These are phyloP conservation scores for Musa acuminata DNA, from an alignment of 176 grass and related monocot genomes.

Conservation along the genomic window DNA sequence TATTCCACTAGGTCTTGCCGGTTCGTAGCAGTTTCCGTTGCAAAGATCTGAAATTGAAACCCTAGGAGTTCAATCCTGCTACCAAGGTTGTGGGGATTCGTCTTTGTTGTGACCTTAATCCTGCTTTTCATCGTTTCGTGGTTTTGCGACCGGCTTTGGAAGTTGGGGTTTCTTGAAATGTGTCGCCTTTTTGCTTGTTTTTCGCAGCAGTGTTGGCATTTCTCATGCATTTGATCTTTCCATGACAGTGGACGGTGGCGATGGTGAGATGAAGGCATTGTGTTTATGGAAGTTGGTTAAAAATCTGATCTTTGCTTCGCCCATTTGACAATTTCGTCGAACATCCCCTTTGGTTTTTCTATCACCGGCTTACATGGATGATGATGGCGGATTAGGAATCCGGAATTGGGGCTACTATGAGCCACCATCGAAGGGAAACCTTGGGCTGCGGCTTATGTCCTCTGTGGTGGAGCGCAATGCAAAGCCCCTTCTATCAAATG, in stretches of 20 bases:
- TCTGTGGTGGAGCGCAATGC: background rate
- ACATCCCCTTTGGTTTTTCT: background rate
- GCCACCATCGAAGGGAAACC: conserved; percentile 6
- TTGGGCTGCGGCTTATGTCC: conserved; percentile 16
- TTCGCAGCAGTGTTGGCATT: background rate
- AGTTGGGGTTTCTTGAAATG: background rate
- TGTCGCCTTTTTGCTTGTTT: background rate
- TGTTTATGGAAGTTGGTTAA: conserved; percentile 3
- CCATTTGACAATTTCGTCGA: background rate
- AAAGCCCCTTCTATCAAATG: conserved; percentile 6
- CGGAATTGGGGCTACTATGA: conserved; percentile 19
- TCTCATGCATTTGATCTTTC: background rate
- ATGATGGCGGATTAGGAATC: conserved; percentile 10
- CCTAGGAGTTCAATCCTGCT: background rate
- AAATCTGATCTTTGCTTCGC: background rate
- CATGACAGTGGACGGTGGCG: background rate
- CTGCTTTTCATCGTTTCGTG: background rate
- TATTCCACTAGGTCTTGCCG: background rate
- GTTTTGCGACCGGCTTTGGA: background rate
- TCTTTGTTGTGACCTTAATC: background rate
- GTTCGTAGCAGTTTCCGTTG: background rate
- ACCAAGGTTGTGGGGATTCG: background rate
- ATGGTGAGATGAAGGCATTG: conserved; percentile 8
- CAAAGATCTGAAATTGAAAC: background rate
- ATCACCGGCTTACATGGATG: background rate